Evolutionary conservation across 441 rosid species (phyloP).

Genomic region (Flueggea neowawraea): DNA sequence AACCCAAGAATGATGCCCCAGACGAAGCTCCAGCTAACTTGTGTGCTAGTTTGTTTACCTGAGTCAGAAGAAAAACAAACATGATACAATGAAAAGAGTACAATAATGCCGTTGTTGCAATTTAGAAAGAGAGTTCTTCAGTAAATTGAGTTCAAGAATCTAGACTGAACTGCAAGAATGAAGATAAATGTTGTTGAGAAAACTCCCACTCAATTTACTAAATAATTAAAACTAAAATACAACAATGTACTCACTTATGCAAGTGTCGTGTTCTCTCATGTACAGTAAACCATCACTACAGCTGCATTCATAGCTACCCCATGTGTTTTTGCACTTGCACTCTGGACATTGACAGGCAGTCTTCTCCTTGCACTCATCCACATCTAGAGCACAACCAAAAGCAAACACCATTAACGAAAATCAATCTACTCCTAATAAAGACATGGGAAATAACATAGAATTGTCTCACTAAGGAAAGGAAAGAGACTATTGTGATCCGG

Average conservation of each 20-base stretch:
- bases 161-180: no score
- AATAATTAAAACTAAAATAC: no score
- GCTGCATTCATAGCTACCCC: constrained; percentile 94
- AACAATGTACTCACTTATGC: constrained; percentile 56
- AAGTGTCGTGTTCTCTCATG: constrained; percentile 86
- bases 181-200: no score
- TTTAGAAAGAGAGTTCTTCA: no score
- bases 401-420: no score
- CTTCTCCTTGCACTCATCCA: constrained; percentile 88
- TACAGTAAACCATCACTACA: constrained; percentile 69
- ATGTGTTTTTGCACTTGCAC: constrained; percentile 88
- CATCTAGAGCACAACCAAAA: constrained; percentile 43
- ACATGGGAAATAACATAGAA: no score
- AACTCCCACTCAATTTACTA: no score
- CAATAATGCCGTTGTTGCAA: no score
- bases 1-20: constrained; percentile 65
- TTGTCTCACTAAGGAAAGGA: no score
- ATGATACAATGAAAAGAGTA: neutral
- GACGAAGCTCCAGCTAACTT: constrained; percentile 59
- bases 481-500: no score
- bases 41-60: constrained; percentile 40
- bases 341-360: constrained; percentile 75
- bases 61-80: constrained; percentile 14
- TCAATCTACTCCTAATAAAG: no score
- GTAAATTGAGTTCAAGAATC: no score